A percentile compares a stretch with the other conserved stretches of the same genome.
These are phyloP conservation scores for Cucurbita ficifolia DNA, from an alignment of 306 rosid species.

Conservation along the genomic window DNA sequence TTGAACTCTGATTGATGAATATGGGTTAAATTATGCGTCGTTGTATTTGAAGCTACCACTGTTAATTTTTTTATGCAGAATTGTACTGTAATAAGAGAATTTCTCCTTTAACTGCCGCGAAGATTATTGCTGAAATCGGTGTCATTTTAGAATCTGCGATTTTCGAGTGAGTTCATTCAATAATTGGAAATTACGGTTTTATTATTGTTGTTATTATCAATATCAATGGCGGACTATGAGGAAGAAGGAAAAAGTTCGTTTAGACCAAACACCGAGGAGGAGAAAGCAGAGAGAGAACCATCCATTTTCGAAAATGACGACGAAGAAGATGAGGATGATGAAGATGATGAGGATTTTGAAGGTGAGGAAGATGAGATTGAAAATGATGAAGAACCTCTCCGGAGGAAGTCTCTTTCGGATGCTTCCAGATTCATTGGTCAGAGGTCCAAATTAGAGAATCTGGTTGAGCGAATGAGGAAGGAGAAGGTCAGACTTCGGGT, in stretches of 20 bases:
- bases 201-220: no score
- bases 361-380: constrained; percentile 22
- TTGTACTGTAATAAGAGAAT: background rate
- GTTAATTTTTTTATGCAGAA: background rate
- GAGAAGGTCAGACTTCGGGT: constrained; percentile 65
- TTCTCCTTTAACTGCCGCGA: background rate
- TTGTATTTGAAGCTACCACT: background rate
- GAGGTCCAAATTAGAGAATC: constrained; percentile 34
- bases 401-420: constrained; percentile 15
- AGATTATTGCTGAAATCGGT: background rate
- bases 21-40: background rate
- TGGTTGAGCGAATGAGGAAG: constrained; percentile 41
- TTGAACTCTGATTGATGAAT: background rate
- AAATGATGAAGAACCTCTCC: constrained; percentile 17
- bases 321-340: constrained; percentile 17
- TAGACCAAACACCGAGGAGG: constrained; percentile 27
- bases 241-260: constrained; percentile 17
- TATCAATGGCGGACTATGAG: constrained; percentile 32
- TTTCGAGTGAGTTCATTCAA: background rate
- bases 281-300: constrained; percentile 16
- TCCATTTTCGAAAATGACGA: constrained; percentile 19
- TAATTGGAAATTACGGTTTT: background rate
- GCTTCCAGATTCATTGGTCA: constrained; percentile 29
- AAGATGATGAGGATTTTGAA: constrained; percentile 11
- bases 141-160: background rate